These are phyloP conservation scores for Botryotinia calthae DNA, from an alignment of 2,329 filamentous ascomycete genomes.

Conservation along the genomic window DNA sequence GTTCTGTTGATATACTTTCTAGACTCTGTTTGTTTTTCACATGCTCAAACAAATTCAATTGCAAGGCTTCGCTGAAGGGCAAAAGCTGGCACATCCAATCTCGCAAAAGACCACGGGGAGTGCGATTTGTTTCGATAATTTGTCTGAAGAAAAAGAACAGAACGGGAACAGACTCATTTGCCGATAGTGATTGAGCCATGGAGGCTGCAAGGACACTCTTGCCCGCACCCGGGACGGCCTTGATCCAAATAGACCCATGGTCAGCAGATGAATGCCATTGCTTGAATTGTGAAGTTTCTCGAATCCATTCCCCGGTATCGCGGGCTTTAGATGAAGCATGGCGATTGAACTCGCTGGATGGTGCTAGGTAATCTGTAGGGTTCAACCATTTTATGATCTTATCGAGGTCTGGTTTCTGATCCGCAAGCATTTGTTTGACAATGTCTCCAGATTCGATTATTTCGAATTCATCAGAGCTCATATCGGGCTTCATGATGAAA, in stretches of 20 bases:
- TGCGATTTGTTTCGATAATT: slow-evolving; percentile 40
- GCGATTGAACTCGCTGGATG: slow-evolving; percentile 27
- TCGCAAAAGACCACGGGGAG: slow-evolving; percentile 33
- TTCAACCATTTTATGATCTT: slow-evolving; percentile 22
- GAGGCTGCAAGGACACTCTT: slow-evolving; percentile 45
- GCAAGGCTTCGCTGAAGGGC: slow-evolving; percentile 24
- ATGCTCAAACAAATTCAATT: background rate
- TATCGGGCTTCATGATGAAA: background rate
- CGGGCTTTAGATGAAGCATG: slow-evolving; percentile 26
- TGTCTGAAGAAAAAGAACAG: slow-evolving; percentile 43
- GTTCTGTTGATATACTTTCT: slow-evolving; percentile 17
- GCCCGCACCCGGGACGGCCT: slow-evolving; percentile 46
- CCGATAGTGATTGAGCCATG: slow-evolving; percentile 17
- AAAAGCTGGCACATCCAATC: slow-evolving; percentile 41
- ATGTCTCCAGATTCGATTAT: slow-evolving; percentile 1
- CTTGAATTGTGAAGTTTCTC: slow-evolving; percentile 25
- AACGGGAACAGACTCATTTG: slow-evolving; percentile 28
- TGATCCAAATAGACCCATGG: slow-evolving; percentile 47
- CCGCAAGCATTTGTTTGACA: background rate
- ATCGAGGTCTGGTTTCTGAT: background rate
- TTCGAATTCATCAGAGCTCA: background rate
- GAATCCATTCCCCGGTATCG: slow-evolving; percentile 30
- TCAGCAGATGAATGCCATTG: slow-evolving; percentile 30
- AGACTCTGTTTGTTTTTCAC: slow-evolving; percentile 8
- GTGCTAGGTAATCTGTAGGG: slow-evolving; percentile 28